These are phyloP conservation scores for Penicillium mononematosum DNA, from an alignment of 495 filamentous ascomycete genomes.

Conservation along the genomic window DNA sequence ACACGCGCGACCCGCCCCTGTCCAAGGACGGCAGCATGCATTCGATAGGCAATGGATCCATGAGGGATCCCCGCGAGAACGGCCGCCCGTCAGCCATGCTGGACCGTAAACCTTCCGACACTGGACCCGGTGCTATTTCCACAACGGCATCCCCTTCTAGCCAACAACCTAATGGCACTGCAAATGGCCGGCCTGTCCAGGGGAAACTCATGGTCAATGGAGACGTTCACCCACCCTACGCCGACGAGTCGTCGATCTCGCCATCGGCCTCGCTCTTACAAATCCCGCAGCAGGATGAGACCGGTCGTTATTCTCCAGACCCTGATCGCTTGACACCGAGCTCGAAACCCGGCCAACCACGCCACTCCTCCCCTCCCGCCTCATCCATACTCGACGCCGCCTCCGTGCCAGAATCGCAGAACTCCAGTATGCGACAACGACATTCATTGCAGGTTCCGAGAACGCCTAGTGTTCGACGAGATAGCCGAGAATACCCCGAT, in stretches of 20 bases:
- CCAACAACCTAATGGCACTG: conserved; percentile 38
- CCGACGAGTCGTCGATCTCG: conserved; percentile 33
- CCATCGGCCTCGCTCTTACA: conserved; percentile 34
- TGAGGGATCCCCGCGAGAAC: conserved; percentile 40
- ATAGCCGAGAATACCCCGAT: conserved; percentile 57
- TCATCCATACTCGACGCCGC: conserved; percentile 46
- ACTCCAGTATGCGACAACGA: conserved; percentile 66
- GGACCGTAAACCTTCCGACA: conserved; percentile 38
- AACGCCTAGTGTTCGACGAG: conserved; percentile 49
- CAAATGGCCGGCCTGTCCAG: conserved; percentile 29
- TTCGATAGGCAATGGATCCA: conserved; percentile 49
- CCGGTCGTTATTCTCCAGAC: conserved; percentile 41
- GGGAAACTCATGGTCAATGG: conserved; percentile 44
- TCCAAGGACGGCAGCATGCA: conserved; percentile 55
- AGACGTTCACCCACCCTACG: conserved; percentile 36
- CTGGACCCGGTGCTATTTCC: conserved; percentile 34
- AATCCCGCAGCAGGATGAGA: conserved; percentile 37
- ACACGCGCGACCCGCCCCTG: conserved; percentile 47
- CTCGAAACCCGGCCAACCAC: conserved; percentile 52
- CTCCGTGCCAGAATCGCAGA: conserved; percentile 43
- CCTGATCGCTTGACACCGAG: conserved; percentile 39
- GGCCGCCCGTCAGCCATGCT: conserved; percentile 39
- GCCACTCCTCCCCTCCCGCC: conserved; percentile 75
- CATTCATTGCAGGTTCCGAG: conserved; percentile 87
- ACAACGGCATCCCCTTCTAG: conserved; percentile 27